Evolutionary conservation across 805 yeast species (phyloP).

Genomic region (Wickerhamiella nectarea): DNA sequence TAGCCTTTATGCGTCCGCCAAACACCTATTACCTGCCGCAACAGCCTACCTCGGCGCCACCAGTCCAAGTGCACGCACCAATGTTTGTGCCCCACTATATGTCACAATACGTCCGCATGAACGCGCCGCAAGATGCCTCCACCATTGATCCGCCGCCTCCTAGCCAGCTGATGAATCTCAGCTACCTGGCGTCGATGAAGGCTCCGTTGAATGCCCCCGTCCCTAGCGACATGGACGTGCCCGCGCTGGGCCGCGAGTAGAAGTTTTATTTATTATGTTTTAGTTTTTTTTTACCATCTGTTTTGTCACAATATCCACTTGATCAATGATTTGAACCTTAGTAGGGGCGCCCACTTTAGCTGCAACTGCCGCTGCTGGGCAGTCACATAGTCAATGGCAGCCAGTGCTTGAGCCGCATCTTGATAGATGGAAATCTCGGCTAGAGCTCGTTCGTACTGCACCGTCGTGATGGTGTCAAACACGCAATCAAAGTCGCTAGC

Average conservation of each 20-base stretch:
- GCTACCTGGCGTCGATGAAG: slow-evolving; percentile 5
- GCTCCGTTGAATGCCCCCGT: slow-evolving; percentile 2
- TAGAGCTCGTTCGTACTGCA: no score
- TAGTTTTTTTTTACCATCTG: neutral
- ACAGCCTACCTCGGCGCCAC: neutral
- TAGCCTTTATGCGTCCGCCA: neutral
- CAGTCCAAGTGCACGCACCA: slow-evolving; percentile 6
- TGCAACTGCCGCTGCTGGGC: no score
- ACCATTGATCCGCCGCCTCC: slow-evolving; percentile 3
- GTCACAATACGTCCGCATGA: slow-evolving; percentile 5
- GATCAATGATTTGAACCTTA: no score
- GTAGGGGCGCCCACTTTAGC: no score
- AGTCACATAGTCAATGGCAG: no score
- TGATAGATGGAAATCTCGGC: no score
- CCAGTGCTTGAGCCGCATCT: no score
- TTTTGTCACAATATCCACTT: no score
- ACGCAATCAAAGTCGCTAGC: no score
- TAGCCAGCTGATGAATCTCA: slow-evolving; percentile 6
- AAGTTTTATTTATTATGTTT: neutral
- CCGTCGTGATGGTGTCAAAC: no score
- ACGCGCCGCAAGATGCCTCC: neutral
- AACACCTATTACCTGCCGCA: neutral
- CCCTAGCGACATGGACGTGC: slow-evolving; percentile 7
- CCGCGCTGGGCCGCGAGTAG: slow-evolving; percentile 1
- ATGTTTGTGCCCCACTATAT: slow-evolving; percentile 6